Conservation (phyloP, 441 rosid species). For the Gossypium schwendimanii region DNA sequence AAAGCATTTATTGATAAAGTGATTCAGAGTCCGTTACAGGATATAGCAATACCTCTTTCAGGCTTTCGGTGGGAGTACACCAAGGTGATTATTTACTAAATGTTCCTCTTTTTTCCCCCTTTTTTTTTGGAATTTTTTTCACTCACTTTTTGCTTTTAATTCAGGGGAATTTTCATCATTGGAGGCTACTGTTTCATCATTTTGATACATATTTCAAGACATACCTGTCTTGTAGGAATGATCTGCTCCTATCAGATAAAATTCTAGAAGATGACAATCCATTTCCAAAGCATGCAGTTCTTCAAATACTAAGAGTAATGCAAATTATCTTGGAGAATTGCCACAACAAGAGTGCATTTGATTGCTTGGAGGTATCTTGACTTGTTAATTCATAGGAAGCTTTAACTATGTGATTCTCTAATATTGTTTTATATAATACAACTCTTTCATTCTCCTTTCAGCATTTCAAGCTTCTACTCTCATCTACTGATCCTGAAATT, state of each 20-base stretch:
- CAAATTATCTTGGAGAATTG: conserved; percentile 86
- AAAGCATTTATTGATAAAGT: conserved; percentile 91
- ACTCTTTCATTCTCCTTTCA: conserved; percentile 29
- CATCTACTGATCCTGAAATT: conserved; percentile 94
- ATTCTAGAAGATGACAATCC: conserved; percentile 60
- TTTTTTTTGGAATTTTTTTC: conserved; percentile 3
- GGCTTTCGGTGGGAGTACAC: conserved; percentile 90
- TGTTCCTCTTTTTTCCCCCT: conserved; percentile 6
- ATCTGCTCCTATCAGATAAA: conserved; percentile 67
- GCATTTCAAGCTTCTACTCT: conserved; percentile 91
- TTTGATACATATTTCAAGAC: conserved; percentile 91
- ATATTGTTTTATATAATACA: conserved; percentile 18
- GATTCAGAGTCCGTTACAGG: conserved; percentile 92
- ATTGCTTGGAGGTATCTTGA: conserved; percentile 77
- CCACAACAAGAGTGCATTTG: conserved; percentile 87
- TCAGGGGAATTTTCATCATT: conserved; percentile 97
- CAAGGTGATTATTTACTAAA: conserved; percentile 44
- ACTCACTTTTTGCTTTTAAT: conserved; percentile 28
- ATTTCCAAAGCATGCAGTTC: conserved; percentile 78
- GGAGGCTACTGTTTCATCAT: conserved; percentile 93
- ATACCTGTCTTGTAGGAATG: conserved; percentile 73
- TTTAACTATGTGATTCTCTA: background rate
- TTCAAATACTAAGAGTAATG: conserved; percentile 88
- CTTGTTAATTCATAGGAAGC: background rate
- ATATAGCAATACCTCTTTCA: conserved; percentile 93